Conservation (phyloP, 345 rosid species). For the Kandelia obovata region DNA sequence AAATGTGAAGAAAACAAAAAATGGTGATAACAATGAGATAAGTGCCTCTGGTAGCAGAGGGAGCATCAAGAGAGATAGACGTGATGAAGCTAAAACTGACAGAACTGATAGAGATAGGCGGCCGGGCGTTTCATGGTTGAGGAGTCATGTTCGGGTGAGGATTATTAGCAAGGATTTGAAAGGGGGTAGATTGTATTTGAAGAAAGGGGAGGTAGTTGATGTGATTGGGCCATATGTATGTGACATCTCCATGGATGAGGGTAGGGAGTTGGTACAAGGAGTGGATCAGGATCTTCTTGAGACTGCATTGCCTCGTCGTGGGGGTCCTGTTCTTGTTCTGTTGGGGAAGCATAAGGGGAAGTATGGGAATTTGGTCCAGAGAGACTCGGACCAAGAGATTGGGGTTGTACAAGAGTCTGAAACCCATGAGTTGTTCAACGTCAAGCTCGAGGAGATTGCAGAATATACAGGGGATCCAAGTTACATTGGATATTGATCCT, state of each 20-base stretch:
- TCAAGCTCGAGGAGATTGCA: constrained; percentile 78
- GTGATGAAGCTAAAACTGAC: constrained; percentile 17
- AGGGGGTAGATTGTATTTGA: constrained; percentile 68
- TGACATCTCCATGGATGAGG: constrained; percentile 70
- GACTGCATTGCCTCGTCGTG: constrained; percentile 78
- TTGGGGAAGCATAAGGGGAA: constrained; percentile 66
- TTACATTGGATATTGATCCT: constrained; percentile 20
- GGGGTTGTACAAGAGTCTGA: constrained; percentile 69
- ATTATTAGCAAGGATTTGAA: constrained; percentile 61
- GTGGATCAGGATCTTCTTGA: constrained; percentile 76
- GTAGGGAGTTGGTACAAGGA: constrained; percentile 62
- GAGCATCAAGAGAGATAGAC: constrained; percentile 23
- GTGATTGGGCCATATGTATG: constrained; percentile 71
- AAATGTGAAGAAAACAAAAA: constrained; percentile 11
- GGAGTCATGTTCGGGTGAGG: constrained; percentile 70
- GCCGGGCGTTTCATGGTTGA: constrained; percentile 51
- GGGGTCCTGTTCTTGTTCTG: constrained; percentile 62
- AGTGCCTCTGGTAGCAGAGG: constrained; percentile 6
- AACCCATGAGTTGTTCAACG: constrained; percentile 53
- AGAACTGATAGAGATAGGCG: constrained; percentile 2
- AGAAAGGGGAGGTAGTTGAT: constrained; percentile 80
- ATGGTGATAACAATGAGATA: constrained; percentile 12
- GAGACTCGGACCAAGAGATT: constrained; percentile 57
- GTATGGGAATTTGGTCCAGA: constrained; percentile 66
- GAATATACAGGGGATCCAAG: constrained; percentile 73